A percentile compares a stretch with the other conserved stretches of the same genome.
phyloP scores from a whole-genome alignment of 2,329 filamentous ascomycete species.

The Sphaceloma murrayae region DNA sequence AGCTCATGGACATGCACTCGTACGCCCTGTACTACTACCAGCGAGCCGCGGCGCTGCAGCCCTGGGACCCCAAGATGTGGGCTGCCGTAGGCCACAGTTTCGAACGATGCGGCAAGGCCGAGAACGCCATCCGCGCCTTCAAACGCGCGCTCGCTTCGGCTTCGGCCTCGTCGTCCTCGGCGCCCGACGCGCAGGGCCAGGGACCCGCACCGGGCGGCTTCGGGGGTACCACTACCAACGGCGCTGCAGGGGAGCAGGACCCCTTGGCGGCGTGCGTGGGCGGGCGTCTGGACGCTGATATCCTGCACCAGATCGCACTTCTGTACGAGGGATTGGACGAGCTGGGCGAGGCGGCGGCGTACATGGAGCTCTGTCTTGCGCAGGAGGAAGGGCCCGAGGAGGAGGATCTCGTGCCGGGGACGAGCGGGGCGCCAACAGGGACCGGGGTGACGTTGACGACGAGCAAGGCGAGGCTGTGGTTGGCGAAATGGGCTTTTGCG shows the following conservation, averaged over 20 bases:
- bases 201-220: too few species aligned
- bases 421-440: slow-evolving; percentile 36
- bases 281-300: slow-evolving; percentile 72
- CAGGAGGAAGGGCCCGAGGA: slow-evolving; percentile 67
- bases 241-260: slow-evolving; percentile 24
- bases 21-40: slow-evolving; percentile 98
- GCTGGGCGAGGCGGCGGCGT: slow-evolving; percentile 70
- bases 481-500: slow-evolving; percentile 71
- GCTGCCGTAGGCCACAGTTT: slow-evolving; percentile 88
- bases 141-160: slow-evolving; percentile 87
- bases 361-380: slow-evolving; percentile 91
- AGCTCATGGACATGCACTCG: slow-evolving; percentile 94
- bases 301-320: slow-evolving; percentile 76
- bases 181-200: slow-evolving; percentile 39
- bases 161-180: slow-evolving; percentile 70
- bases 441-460: slow-evolving; percentile 87
- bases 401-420: slow-evolving; percentile 24
- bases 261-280: slow-evolving; percentile 39
- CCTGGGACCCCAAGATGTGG: slow-evolving; percentile 98
- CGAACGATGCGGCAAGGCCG: slow-evolving; percentile 73
- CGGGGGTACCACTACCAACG: slow-evolving; percentile 26
- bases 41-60: slow-evolving; percentile 81
- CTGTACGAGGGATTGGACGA: slow-evolving; percentile 78
- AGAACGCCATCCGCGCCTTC: slow-evolving; percentile 89
- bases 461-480: slow-evolving; percentile 86